Evolutionary conservation across 2,329 filamentous ascomycete species (phyloP).

Genomic region (Cylindrodendrum hubeiense): DNA sequence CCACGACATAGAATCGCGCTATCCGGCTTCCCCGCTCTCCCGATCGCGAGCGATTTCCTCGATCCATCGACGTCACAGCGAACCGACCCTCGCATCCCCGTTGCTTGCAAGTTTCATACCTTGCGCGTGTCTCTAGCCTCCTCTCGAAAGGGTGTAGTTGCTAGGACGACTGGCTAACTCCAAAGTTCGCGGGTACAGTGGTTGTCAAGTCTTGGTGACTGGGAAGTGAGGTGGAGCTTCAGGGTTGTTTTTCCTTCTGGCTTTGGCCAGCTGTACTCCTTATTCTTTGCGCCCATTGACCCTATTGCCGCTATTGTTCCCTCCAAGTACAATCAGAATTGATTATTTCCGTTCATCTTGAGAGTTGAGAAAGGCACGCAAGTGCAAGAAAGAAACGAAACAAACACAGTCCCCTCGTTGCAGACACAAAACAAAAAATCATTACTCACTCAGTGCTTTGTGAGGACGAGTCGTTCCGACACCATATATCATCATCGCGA

Average conservation of each 20-base stretch:
- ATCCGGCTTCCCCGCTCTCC: slow-evolving; percentile 1
- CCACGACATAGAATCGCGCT: background rate
- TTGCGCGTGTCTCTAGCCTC: slow-evolving; percentile 36
- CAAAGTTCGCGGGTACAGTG: slow-evolving; percentile 47
- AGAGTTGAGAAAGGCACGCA: slow-evolving; percentile 52
- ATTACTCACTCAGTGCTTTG: slow-evolving; percentile 50
- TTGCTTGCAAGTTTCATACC: slow-evolving; percentile 20
- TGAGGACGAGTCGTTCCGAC: slow-evolving; percentile 38
- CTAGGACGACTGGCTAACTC: slow-evolving; percentile 45
- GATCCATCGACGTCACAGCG: background rate
- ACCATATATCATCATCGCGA: slow-evolving; percentile 29
- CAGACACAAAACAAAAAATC: slow-evolving; percentile 43
- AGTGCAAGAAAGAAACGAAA: slow-evolving; percentile 52
- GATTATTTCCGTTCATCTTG: slow-evolving; percentile 58
- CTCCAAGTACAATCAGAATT: slow-evolving; percentile 66
- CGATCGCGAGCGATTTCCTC: slow-evolving; percentile 23
- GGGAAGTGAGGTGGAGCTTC: slow-evolving; percentile 53
- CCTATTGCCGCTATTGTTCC: slow-evolving; percentile 51
- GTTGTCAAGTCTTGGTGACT: slow-evolving; percentile 49
- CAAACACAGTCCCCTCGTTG: slow-evolving; percentile 42
- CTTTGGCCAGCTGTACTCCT: slow-evolving; percentile 56
- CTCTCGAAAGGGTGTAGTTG: slow-evolving; percentile 39
- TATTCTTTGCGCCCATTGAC: slow-evolving; percentile 52
- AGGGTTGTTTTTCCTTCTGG: slow-evolving; percentile 52
- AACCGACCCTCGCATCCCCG: slow-evolving; percentile 4